Base-by-base conservation (phyloP, 2,329 filamentous ascomycete species). In the Fusarium buxicola region DNA sequence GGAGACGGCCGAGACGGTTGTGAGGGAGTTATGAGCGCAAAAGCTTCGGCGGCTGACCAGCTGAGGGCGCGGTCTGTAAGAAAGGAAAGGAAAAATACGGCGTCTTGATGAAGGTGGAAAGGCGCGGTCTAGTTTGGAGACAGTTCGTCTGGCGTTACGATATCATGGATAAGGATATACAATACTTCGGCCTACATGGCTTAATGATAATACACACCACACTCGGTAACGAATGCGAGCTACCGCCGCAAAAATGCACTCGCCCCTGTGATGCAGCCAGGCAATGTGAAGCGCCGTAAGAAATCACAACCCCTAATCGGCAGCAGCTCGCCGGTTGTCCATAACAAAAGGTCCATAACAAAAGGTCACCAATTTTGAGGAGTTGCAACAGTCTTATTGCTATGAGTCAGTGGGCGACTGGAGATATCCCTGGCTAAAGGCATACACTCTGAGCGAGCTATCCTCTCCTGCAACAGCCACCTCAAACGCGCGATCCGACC, bases 381-480 rank as follows among this genome's bases (percentile, higher is more conserved):
- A n/a, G 36, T 64, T 48, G 43, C 38, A 40, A 25, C 18, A 50
- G 21, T 65, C 50, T 30, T 46, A 60, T 58, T 66, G 44, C 60
- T 65, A 62, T 55, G 48, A 53, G 36, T 55, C 61, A 58, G 45
- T 58, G 48, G 55, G 39, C 24, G 59, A 32, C 44, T 60, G 55
- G 9, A 74, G 44, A 62, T 71, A 75, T 3, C 49, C 56, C 44
- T 73, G 58, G 8, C 64, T 63, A 56, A 84, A 76, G 6, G 78
- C 78, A 73, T 87, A 87, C 57, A 89, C 75, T 65, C 87, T 80
- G 44, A 89, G 72, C 36, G 86, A 87, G 61, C 81, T 81, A 72
- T 89, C 87, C 67, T 89, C 86, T 46, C 87, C 83, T 18, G 85
- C 85, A 55, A 86, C 74, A 5, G 83, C 84, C 24, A 87, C 70